Evolutionary conservation across 768 basidiomycete species (phyloP).

Genomic region (Xerocomellus chrysenteron): DNA sequence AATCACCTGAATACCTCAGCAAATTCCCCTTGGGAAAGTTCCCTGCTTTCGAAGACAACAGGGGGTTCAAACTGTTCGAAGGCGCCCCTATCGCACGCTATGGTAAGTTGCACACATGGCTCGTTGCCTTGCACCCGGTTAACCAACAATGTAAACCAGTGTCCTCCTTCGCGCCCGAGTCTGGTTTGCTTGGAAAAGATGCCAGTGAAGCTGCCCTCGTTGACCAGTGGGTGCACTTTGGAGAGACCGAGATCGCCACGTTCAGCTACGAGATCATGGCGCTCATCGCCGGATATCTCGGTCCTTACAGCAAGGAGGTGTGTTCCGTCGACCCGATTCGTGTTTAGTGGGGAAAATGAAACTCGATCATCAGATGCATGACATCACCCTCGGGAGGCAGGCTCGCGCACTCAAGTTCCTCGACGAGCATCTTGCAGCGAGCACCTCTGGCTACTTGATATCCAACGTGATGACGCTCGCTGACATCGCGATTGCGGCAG

Average conservation of each 20-base stretch:
- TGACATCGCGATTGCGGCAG: slow-evolving; percentile 24
- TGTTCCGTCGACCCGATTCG: not conserved
- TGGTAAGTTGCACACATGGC: slow-evolving; percentile 9
- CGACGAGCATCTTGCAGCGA: slow-evolving; percentile 22
- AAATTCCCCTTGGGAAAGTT: slow-evolving; percentile 33
- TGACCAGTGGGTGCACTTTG: slow-evolving; percentile 34
- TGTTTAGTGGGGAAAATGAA: not conserved
- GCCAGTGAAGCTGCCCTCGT: slow-evolving; percentile 25
- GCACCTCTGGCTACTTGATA: slow-evolving; percentile 23
- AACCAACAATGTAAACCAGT: slow-evolving; percentile 13
- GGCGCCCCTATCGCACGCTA: slow-evolving; percentile 33
- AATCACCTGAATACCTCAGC: slow-evolving; percentile 25
- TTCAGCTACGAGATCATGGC: slow-evolving; percentile 22
- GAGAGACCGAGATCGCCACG: slow-evolving; percentile 25
- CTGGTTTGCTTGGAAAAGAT: slow-evolving; percentile 27
- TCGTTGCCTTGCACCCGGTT: not conserved
- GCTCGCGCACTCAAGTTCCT: slow-evolving; percentile 24
- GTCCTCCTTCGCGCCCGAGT: slow-evolving; percentile 25
- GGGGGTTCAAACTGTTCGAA: too few relatives aligned
- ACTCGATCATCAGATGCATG: slow-evolving; percentile 12
- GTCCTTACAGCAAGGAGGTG: slow-evolving; percentile 25
- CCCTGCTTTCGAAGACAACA: slow-evolving; percentile 25
- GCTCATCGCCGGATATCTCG: slow-evolving; percentile 17
- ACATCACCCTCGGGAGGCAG: slow-evolving; percentile 22
- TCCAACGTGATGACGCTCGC: slow-evolving; percentile 26